A percentile compares a stretch with the other conserved stretches of the same genome.
Evolutionary conservation across 2,329 filamentous ascomycete genomes (phyloP).

Genomic region (Cadophora luteo-olivacea): DNA sequence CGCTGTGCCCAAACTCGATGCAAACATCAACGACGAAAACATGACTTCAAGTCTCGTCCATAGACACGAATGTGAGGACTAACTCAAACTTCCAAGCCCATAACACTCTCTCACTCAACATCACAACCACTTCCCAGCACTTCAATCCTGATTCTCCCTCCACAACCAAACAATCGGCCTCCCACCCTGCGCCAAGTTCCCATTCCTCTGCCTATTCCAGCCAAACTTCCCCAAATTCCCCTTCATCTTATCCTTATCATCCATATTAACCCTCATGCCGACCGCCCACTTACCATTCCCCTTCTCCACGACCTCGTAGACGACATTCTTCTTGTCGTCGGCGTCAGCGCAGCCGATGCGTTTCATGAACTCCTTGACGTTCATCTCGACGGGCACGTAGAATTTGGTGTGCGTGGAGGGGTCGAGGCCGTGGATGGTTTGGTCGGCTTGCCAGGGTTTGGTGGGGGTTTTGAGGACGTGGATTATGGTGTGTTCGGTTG

Average conservation of each 20-base stretch:
- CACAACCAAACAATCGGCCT: constrained; percentile 67
- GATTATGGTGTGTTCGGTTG: constrained; percentile 62
- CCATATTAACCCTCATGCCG: constrained; percentile 58
- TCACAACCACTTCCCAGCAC: background rate
- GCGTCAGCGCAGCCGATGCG: constrained; percentile 63
- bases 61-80: background rate
- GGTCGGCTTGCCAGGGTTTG: constrained; percentile 56
- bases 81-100: background rate
- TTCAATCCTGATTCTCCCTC: constrained; percentile 50
- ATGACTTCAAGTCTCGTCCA: background rate
- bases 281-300: constrained; percentile 66
- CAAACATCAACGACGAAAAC: background rate
- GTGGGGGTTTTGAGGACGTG: constrained; percentile 59
- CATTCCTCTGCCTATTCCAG: constrained; percentile 61
- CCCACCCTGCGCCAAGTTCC: constrained; percentile 48
- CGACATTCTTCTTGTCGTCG: constrained; percentile 57
- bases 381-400: constrained; percentile 59
- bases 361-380: constrained; percentile 61
- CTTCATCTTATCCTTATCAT: constrained; percentile 54
- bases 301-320: constrained; percentile 62
- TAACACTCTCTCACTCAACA: background rate
- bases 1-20: background rate
- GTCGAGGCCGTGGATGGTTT: constrained; percentile 49
- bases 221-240: constrained; percentile 62
- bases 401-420: constrained; percentile 54